These are phyloP conservation scores for Kockiozyma suomiensis DNA, from an alignment of 805 yeast genomes.

Conservation along the genomic window DNA sequence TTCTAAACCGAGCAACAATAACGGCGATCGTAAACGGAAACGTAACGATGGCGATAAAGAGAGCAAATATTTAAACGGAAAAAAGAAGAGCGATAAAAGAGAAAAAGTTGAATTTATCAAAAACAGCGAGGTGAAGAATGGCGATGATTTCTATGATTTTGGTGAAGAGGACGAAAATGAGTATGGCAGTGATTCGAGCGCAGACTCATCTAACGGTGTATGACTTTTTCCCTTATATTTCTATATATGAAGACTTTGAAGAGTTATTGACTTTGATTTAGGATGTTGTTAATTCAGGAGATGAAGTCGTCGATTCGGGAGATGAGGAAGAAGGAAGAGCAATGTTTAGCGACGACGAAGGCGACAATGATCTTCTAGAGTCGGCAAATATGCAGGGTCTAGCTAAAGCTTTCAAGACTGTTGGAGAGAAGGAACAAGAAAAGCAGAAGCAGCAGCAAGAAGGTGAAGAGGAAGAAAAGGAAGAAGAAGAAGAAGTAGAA, in stretches of 20 bases:
- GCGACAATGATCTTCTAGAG: slow-evolving; percentile 56
- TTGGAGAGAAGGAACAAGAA: slow-evolving; percentile 29
- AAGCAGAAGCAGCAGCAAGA: neutral
- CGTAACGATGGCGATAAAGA: neutral
- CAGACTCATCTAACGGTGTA: slow-evolving; percentile 25
- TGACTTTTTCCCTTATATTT: neutral
- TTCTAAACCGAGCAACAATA: neutral
- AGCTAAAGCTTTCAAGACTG: slow-evolving; percentile 34
- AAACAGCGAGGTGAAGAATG: slow-evolving; percentile 47
- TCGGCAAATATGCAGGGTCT: slow-evolving; percentile 39
- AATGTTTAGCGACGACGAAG: slow-evolving; percentile 78
- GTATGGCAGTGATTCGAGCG: slow-evolving; percentile 43
- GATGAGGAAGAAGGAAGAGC: slow-evolving; percentile 52
- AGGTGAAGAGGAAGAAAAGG: slow-evolving; percentile 2
- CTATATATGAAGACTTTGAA: neutral
- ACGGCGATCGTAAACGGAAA: slow-evolving; percentile 3
- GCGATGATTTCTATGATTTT: slow-evolving; percentile 28
- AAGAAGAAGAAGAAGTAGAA: slow-evolving; percentile 29
- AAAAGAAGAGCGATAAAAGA: slow-evolving; percentile 9
- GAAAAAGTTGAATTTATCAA: slow-evolving; percentile 15
- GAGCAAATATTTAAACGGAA: slow-evolving; percentile 13
- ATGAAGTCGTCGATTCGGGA: slow-evolving; percentile 64
- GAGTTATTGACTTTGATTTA: neutral
- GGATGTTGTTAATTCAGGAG: slow-evolving; percentile 62
- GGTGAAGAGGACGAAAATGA: slow-evolving; percentile 43